phyloP scores from a whole-genome alignment of 164 flowering plant genomes.

The Stephania yunnanensis region DNA sequence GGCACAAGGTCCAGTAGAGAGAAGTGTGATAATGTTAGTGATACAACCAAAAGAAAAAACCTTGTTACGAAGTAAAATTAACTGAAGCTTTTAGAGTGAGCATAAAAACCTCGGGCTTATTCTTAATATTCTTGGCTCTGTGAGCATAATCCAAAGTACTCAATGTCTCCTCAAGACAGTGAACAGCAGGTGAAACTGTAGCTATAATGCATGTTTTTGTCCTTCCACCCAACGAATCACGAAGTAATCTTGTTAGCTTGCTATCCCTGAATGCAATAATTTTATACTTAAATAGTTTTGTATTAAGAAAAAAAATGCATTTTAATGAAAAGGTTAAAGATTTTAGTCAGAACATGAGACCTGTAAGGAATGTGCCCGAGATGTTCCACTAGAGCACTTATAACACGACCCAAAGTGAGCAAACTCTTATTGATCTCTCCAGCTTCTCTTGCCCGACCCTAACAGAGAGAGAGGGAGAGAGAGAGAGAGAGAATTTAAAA shows the following conservation, averaged over 20 bases:
- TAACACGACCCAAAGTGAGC: slow-evolving; percentile 89
- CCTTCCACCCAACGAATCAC: slow-evolving; percentile 97
- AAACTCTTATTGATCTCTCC: slow-evolving; percentile 98
- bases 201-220: slow-evolving; percentile 99
- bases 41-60: neutral
- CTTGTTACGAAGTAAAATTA: neutral
- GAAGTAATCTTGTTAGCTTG: slow-evolving; percentile 85
- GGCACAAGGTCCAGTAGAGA: neutral
- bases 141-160: slow-evolving; percentile 98
- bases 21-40: neutral
- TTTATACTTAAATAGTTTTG: too few relatives aligned
- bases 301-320: neutral
- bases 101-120: slow-evolving; percentile 83
- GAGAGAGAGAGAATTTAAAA: neutral
- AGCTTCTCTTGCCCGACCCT: slow-evolving; percentile 99
- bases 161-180: slow-evolving; percentile 91
- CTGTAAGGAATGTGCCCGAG: slow-evolving; percentile 95
- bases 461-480: neutral
- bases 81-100: neutral
- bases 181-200: slow-evolving; percentile 96
- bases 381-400: slow-evolving; percentile 94
- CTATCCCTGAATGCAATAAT: slow-evolving; percentile 60
- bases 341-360: slow-evolving; percentile 24
- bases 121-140: slow-evolving; percentile 85
- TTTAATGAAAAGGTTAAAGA: neutral